Percentiles rank a stretch among this genome's conserved stretches.
phyloP scores from a whole-genome alignment of 139 green algal species.

The Bryopsis sp. region DNA sequence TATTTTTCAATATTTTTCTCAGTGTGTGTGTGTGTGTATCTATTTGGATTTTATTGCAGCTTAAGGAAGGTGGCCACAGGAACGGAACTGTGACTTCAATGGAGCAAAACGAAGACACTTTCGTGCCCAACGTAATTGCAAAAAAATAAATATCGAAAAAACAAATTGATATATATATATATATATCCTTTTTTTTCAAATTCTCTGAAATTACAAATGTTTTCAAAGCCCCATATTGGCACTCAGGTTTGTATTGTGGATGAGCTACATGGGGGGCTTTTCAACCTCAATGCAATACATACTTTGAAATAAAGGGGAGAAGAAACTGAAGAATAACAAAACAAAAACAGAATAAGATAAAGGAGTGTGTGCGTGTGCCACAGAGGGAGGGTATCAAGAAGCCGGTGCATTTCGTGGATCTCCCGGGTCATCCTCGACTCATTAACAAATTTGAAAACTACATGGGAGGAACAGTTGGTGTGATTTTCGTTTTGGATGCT shows the following conservation, averaged over 20 bases:
- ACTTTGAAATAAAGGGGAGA: too few species aligned
- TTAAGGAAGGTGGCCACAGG: constrained; percentile 29
- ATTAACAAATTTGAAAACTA: constrained; percentile 25
- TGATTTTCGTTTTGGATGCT: constrained; percentile 66
- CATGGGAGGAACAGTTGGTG: constrained; percentile 25
- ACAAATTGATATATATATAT: background rate
- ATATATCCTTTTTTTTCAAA: background rate
- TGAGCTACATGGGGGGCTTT: background rate
- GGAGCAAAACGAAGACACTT: constrained; percentile 33
- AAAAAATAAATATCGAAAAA: background rate
- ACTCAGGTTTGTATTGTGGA: background rate
- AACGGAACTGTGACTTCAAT: constrained; percentile 56
- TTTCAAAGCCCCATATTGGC: background rate
- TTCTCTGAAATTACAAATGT: background rate
- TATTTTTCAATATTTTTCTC: background rate
- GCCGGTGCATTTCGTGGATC: constrained; percentile 52
- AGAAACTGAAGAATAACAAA: too few species aligned
- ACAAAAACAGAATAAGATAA: too few species aligned
- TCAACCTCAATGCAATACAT: too few species aligned
- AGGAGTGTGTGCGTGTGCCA: too few species aligned
- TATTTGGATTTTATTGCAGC: background rate
- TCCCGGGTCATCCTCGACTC: constrained; percentile 61
- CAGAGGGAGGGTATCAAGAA: background rate
- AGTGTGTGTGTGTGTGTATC: background rate
- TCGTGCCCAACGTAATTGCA: background rate